Evolutionary conservation across 108 stramenopile species (phyloP), one percentile per base, ranked within the genome.

Genomic region (Cyclotella atomus): DNA sequence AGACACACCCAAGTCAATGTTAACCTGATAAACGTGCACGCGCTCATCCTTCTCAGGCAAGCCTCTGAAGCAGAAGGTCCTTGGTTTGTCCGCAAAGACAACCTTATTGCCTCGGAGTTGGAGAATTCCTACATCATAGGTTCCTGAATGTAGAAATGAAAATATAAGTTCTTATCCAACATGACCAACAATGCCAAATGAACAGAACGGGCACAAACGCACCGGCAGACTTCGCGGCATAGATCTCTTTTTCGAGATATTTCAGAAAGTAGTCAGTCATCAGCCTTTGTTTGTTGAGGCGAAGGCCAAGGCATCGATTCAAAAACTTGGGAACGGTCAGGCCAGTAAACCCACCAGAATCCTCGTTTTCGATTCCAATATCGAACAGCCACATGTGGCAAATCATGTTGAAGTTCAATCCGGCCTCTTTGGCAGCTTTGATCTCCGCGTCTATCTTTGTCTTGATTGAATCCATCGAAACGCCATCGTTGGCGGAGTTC

Each of bases 361-460:
- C 3, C 19, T 43, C 20, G 23, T 41, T 15, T 23, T 24, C 59
- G 5, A 82, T 30, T 28, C 80, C 80, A n/a, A 77, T 76, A 59
- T 82, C 81, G 34, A 65, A 74, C 28, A 69, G 44, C 76, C 68
- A 63, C 30, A 68, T 49, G 25, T 61, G 34, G 62, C 56, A 44
- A 0, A 77, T 55, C 1, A 73, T 49, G 32, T 77, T 47, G 29
- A 82, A 82, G 47, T 73, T 82, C 20, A 82, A 64, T 2, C 76
- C 76, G 14, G 63, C 70, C 35, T 77, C 81, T 36, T 73, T 78
- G n/a, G 70, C 63, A 2, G 71, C 49, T 44, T 59, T 34, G 16
- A 81, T 55, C 16, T 81, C 80, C 5, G n/a, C 67, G 25, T 76
- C 61, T 32, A 81, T 77, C 25, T 77, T 77, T 10, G 75, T 46